These are phyloP conservation scores for Dianthus caryophyllus DNA, from an alignment of 148 eudicot genomes.

Conservation along the genomic window DNA sequence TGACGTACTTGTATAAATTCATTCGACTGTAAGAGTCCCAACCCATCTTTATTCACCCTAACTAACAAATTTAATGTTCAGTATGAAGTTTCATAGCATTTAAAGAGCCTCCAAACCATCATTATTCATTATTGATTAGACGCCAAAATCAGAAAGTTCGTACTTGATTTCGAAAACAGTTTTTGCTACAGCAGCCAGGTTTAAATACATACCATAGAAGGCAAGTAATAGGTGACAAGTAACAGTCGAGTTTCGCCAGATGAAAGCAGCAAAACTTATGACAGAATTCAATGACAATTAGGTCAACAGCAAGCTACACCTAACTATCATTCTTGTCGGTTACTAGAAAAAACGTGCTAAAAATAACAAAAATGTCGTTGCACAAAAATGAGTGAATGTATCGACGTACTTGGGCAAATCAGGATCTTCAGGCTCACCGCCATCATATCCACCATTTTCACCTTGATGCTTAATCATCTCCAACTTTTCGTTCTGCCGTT, in stretches of 20 bases:
- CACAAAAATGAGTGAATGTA: neutral
- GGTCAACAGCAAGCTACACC: neutral
- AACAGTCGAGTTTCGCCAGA: neutral
- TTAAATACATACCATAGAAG: neutral
- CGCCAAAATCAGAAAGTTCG: neutral
- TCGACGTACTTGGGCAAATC: slow-evolving; percentile 65
- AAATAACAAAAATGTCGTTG: neutral
- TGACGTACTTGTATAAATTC: neutral
- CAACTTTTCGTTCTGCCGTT: slow-evolving; percentile 63
- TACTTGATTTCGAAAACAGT: slow-evolving; percentile 7
- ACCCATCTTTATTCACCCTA: no score
- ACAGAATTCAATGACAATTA: neutral
- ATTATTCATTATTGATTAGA: neutral
- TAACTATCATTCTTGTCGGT: neutral
- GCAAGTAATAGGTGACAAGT: slow-evolving; percentile 4
- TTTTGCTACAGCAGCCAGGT: neutral
- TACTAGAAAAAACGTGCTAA: neutral
- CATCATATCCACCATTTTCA: slow-evolving; percentile 40
- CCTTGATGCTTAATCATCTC: slow-evolving; percentile 72
- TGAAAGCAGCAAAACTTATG: slow-evolving; percentile 3
- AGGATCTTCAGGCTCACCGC: slow-evolving; percentile 54
- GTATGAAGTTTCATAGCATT: neutral
- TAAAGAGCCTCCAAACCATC: neutral
- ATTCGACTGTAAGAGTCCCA: neutral
- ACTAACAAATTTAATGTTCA: no score